These are phyloP conservation scores for Trichophyton benhamiae DNA, from an alignment of 2,329 filamentous ascomycete species.

Conservation along the genomic window DNA sequence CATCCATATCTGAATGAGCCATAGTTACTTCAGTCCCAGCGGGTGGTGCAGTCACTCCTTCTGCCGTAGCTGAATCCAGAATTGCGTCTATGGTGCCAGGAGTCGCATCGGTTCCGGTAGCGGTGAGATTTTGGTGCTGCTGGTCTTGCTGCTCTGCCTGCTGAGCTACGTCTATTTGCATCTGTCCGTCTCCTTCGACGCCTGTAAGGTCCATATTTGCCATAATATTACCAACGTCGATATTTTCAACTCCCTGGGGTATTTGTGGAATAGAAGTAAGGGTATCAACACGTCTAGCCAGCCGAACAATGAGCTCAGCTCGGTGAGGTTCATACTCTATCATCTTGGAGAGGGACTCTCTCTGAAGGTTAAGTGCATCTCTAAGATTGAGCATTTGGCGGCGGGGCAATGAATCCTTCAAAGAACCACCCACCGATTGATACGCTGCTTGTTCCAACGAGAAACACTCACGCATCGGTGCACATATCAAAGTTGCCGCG, in stretches of 20 bases:
- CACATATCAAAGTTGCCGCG: constrained; percentile 31
- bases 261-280: constrained; percentile 25
- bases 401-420: constrained; percentile 20
- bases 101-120: constrained; percentile 16
- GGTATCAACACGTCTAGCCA: constrained; percentile 34
- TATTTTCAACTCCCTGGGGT: constrained; percentile 24
- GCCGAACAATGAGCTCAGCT: constrained; percentile 34
- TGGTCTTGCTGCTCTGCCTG: constrained; percentile 6
- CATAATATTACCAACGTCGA: constrained; percentile 34
- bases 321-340: constrained; percentile 34
- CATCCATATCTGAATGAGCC: constrained; percentile 11
- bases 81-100: constrained; percentile 29
- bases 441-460: constrained; percentile 27
- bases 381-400: constrained; percentile 30
- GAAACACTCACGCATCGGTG: constrained; percentile 30
- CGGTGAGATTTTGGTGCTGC: background rate
- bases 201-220: constrained; percentile 30
- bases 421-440: constrained; percentile 24
- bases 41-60: constrained; percentile 24
- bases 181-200: constrained; percentile 6
- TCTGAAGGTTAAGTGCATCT: constrained; percentile 28
- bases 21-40: constrained; percentile 6
- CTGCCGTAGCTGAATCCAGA: constrained; percentile 28
- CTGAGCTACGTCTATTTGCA: constrained; percentile 1
- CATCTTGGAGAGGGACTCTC: constrained; percentile 29